Evolutionary conservation across 371 early-diverging fungal genomes (phyloP), one percentile per base, ranked within the genome.

Genomic region (Lichtheimia ornata): DNA sequence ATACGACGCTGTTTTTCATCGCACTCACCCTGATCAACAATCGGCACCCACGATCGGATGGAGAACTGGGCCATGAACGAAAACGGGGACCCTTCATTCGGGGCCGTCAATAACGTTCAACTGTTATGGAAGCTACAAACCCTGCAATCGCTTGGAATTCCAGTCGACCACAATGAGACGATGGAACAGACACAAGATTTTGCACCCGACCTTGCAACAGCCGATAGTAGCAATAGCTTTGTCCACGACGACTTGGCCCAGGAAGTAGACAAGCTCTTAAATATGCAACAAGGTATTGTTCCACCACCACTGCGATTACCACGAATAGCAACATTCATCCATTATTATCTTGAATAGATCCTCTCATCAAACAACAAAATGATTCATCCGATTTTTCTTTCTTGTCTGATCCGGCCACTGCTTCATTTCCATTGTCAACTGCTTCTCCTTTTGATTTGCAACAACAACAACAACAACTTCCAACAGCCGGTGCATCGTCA

Each of bases 241-340:
- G 57, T 27, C 9, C 45, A 70, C 20, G 76, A 72, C 49, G 72
- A 72, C 30, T 58, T 75, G 22, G 58, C 57, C 22, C 65, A 64
- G 35, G 65, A 64, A 45, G 71, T 75, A 12, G 72, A 75, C 30
- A 67, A 72, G 41, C 53, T 75, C 18, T 70, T 75, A 24, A 56
- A 56, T 25, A 44, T 56, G 62, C 30, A 35, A 35, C 35, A 61
- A 54, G 55, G 47, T 55, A 44, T 47, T 47, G 35, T 35, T 35
- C 35, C 35, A 35, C 35, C 35, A 35, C 35, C 11, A 2, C 22
- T 22, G 22, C 6, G 2, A 35, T 9, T 35, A 9, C 35, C 35
- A 35, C 7, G 28, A 28, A 28, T 28, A 28, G 7, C 28, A 7
- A 4, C 28, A 28, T 28, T 28, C 28, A 22, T 22, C 4, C 7